phyloP scores from a whole-genome alignment of 768 basidiomycete species.

The Termitomyces eurrhizus region DNA sequence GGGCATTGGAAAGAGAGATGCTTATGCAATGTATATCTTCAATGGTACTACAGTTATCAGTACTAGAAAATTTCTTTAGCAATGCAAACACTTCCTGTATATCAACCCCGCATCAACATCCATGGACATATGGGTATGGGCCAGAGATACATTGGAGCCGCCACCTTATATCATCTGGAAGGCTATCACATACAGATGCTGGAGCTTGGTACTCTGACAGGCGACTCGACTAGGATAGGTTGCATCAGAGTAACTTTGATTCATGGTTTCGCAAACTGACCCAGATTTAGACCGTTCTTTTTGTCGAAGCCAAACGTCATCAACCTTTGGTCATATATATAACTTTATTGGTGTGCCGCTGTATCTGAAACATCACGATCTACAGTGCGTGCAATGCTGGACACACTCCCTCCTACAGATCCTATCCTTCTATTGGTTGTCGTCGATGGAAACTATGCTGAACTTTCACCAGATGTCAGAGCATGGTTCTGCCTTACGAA shows the following conservation, averaged over 20 bases:
- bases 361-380: slow-evolving; percentile 81
- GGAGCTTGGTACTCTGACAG: slow-evolving; percentile 83
- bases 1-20: slow-evolving; percentile 86
- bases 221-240: slow-evolving; percentile 84
- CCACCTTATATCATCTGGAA: slow-evolving; percentile 89
- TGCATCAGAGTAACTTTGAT: neutral
- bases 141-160: slow-evolving; percentile 85
- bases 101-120: slow-evolving; percentile 83
- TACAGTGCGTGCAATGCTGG: slow-evolving; percentile 30
- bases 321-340: slow-evolving; percentile 96
- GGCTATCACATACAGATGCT: slow-evolving; percentile 94
- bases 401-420: no score
- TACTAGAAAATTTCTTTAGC: no score
- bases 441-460: slow-evolving; percentile 69
- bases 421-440: slow-evolving; percentile 52
- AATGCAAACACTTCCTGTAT: slow-evolving; percentile 34
- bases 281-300: slow-evolving; percentile 65
- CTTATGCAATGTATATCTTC: slow-evolving; percentile 65
- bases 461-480: slow-evolving; percentile 78
- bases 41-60: no score
- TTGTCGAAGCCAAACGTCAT: slow-evolving; percentile 95
- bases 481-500: slow-evolving; percentile 85
- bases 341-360: slow-evolving; percentile 87
- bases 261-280: neutral
- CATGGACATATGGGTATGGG: slow-evolving; percentile 87